Conservation (phyloP, 192 early-diverging fungal genomes). For the Helicostylum pulchrum region DNA sequence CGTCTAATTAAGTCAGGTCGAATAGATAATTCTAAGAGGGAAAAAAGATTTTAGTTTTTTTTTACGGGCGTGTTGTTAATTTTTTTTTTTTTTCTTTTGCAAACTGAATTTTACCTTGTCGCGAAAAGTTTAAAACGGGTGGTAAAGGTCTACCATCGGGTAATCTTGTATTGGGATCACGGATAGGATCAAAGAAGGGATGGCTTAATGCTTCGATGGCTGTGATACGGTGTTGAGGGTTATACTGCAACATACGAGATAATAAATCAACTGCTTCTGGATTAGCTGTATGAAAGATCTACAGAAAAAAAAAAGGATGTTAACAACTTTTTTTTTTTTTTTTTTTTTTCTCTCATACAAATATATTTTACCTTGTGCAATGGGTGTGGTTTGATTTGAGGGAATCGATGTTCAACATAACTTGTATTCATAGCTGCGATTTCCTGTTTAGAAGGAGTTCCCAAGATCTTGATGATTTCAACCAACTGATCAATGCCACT, state of each 20-base stretch:
- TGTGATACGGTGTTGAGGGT: conserved; percentile 77
- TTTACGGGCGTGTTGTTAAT: neutral
- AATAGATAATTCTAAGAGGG: conserved; percentile 87
- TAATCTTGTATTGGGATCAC: conserved; percentile 75
- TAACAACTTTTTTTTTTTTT: neutral
- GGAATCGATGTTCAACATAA: conserved; percentile 98
- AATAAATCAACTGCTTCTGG: conserved; percentile 86
- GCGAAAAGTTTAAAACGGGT: conserved; percentile 85
- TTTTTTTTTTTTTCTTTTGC: neutral
- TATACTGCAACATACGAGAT: conserved; percentile 85
- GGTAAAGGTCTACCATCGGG: conserved; percentile 83
- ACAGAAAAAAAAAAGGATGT: conserved; percentile 15
- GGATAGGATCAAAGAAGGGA: conserved; percentile 96
- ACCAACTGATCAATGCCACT: conserved; percentile 97
- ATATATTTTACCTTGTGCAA: conserved; percentile 71
- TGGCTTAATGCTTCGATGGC: conserved; percentile 91
- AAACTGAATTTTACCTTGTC: conserved; percentile 61
- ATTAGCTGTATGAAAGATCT: conserved; percentile 69
- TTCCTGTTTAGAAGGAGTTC: conserved; percentile 93
- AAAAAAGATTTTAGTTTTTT: conserved; percentile 5
- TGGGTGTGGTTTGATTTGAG: conserved; percentile 92
- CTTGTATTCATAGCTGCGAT: conserved; percentile 97
- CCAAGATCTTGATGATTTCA: conserved; percentile 99
- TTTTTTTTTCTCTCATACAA: neutral
- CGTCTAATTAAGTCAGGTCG: conserved; percentile 73